A percentile compares a stretch with the other conserved stretches of the same genome.
These are phyloP conservation scores for Pichia pseudocactophila DNA, from an alignment of 805 yeast genomes.

Conservation along the genomic window DNA sequence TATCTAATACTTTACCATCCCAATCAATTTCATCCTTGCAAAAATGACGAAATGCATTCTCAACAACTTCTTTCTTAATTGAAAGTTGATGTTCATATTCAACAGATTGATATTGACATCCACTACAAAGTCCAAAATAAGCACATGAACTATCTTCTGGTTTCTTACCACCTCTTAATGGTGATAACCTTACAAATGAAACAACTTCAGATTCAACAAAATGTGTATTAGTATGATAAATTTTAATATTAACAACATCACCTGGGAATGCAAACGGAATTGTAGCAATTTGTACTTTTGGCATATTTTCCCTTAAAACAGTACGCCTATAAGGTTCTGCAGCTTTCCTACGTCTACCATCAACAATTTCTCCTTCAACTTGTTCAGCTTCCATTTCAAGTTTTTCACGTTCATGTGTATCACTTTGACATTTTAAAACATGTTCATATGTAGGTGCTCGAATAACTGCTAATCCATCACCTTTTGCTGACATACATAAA, in stretches of 20 bases:
- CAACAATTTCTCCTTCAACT: slow-evolving; percentile 5
- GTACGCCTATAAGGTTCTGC: slow-evolving; percentile 10
- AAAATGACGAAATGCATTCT: slow-evolving; percentile 71
- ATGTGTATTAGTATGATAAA: slow-evolving; percentile 69
- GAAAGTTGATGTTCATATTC: slow-evolving; percentile 63
- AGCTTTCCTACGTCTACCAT: slow-evolving; percentile 6
- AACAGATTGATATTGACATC: slow-evolving; percentile 86
- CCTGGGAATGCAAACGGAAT: slow-evolving; percentile 89
- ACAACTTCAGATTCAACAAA: slow-evolving; percentile 72
- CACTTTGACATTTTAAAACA: slow-evolving; percentile 16
- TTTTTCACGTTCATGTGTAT: slow-evolving; percentile 9
- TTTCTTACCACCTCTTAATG: slow-evolving; percentile 4
- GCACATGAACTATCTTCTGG: slow-evolving; percentile 45
- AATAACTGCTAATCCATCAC: slow-evolving; percentile 77
- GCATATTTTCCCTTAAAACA: slow-evolving; percentile 8
- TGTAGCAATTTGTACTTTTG: slow-evolving; percentile 48
- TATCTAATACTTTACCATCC: slow-evolving; percentile 35
- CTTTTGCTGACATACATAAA: slow-evolving; percentile 58
- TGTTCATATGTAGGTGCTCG: slow-evolving; percentile 41
- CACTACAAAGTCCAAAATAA: slow-evolving; percentile 89
- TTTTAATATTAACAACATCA: slow-evolving; percentile 59
- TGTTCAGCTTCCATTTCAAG: slow-evolving; percentile 1
- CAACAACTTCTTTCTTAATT: slow-evolving; percentile 66
- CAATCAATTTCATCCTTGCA: slow-evolving; percentile 26
- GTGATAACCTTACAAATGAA: slow-evolving; percentile 30